Base-by-base conservation (phyloP, 805 yeast genomes). In the Clavispora santaluciae region DNA sequence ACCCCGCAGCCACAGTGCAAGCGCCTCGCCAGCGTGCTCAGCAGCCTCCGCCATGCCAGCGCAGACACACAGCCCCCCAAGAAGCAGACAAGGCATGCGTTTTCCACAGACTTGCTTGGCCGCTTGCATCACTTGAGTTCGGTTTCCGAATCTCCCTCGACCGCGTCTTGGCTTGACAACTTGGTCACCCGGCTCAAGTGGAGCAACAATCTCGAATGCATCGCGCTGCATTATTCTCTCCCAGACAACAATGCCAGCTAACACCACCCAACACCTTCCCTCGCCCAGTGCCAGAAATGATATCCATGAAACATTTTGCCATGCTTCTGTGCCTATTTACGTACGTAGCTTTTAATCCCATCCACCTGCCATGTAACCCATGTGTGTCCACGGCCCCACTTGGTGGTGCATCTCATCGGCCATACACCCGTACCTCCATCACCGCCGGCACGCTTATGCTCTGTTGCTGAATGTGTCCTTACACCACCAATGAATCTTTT, bases 91-190 rank as follows among this genome's bases (percentile, higher is more conserved):
- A 43, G 40, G 11, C 56, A 42, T 4, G 73, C 78, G 12, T 62
- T 60, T 1, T 43, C 51, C 0, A 72, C 64, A 22, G 69, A 57
- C 37, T 51, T 54, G 8, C 34, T 57, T 31, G 41, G 46, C 22
- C 49, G 53, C 23, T 43, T 57, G 7, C 57, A 50, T 28, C 21
- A 41, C 22, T 36, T 53, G 36, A 42, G 49, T 44, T 36, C 44
- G 36, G 28, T 45, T 38, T 41, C 53, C 40, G 42, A 39, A 40
- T 37, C 50, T 9, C 39, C 38, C 29, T 34, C 44, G n/a, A 33
- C 21, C 15, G 26, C 42, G 17, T 43, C 40, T 35, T 43, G 46
- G 47, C 41, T 48, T 39, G 23, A 25, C 21, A 22, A 22, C 6
- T 41, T 43, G 37, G 45, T 35, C 10, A 37, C 35, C 16, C 43